Base-by-base conservation (phyloP, 2,329 filamentous ascomycete species). In the Penicillium hesseltinei region DNA sequence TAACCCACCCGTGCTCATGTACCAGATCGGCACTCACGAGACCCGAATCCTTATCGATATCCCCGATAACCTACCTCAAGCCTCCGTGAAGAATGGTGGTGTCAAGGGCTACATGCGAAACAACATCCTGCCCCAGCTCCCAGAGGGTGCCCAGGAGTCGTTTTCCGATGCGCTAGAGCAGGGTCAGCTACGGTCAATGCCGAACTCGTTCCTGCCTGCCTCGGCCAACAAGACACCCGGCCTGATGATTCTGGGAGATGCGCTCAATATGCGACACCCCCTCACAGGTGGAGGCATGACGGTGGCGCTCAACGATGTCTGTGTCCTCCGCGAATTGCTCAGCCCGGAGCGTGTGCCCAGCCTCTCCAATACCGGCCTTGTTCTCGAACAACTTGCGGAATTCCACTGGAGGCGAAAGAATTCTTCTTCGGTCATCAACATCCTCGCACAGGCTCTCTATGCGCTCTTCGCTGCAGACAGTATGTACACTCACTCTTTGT, bases 181-280 rank as follows among this genome's bases (percentile, higher is more conserved):
- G 63, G 89, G 90, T 67, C 86, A 86, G 65, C 84, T 97, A 59
- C 88, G 91, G 17, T 91, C 86, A 66, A 99, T 99, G 94, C 94
- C 94, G 51, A 99, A 97, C 77, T 93, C 89, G 60, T 99, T 90
- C 82, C 84, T 99, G 2, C 92, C 94, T 5, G 86, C 94, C 0
- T 83, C 86, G 0, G 89, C 89, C 59, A 89, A 90, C 70, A 83
- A 81, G 44, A 83, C 84, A 11, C 84, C 86, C 1, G 91, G 91
- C 4, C 78, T 96, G 59, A 82, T 96, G 48, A 80, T 99, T 36
- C 82, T 97, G 9, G 94, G 94, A 58, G 94, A 99, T 73, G 93
- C 94, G 15, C 88, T 96, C 82, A 99, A 99, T 80, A 99, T 99
- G 94, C 90, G 94, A n/a, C 94, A 99, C 77, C 94, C 94, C 2